These are phyloP conservation scores for Xanthoconium stramineum DNA, from an alignment of 768 basidiomycete species.

Conservation along the genomic window DNA sequence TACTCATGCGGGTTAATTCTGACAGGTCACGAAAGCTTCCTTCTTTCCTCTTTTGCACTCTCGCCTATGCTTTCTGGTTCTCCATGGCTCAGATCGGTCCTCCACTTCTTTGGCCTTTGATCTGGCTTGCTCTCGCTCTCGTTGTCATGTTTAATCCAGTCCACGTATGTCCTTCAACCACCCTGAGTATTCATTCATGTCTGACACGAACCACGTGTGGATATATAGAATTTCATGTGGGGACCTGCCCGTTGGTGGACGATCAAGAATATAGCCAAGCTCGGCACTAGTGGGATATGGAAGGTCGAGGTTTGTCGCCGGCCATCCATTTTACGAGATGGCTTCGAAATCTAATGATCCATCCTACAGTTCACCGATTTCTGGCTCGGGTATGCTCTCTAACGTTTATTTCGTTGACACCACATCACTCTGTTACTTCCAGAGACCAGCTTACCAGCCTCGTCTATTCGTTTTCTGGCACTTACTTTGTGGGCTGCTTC, in stretches of 20 bases:
- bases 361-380: slow-evolving; percentile 74
- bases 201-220: slow-evolving; percentile 26
- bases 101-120: slow-evolving; percentile 75
- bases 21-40: slow-evolving; percentile 57
- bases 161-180: slow-evolving; percentile 39
- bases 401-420: not conserved
- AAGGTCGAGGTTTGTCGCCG: slow-evolving; percentile 62
- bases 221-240: slow-evolving; percentile 40
- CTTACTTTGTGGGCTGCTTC: slow-evolving; percentile 73
- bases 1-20: not conserved
- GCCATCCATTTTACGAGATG: not conserved
- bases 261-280: slow-evolving; percentile 55
- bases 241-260: slow-evolving; percentile 69
- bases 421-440: slow-evolving; percentile 8
- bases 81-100: slow-evolving; percentile 69
- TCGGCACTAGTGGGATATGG: slow-evolving; percentile 65
- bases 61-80: slow-evolving; percentile 82
- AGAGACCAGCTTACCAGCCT: slow-evolving; percentile 86
- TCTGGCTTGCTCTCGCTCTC: slow-evolving; percentile 70
- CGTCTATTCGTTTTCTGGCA: slow-evolving; percentile 65
- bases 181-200: too few species aligned
- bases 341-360: slow-evolving; percentile 4
- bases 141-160: slow-evolving; percentile 73
- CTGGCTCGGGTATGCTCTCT: slow-evolving; percentile 85
- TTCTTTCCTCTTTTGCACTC: slow-evolving; percentile 66